phyloP scores from a whole-genome alignment of 305 asterid species.

The Coffea humblotiana region DNA sequence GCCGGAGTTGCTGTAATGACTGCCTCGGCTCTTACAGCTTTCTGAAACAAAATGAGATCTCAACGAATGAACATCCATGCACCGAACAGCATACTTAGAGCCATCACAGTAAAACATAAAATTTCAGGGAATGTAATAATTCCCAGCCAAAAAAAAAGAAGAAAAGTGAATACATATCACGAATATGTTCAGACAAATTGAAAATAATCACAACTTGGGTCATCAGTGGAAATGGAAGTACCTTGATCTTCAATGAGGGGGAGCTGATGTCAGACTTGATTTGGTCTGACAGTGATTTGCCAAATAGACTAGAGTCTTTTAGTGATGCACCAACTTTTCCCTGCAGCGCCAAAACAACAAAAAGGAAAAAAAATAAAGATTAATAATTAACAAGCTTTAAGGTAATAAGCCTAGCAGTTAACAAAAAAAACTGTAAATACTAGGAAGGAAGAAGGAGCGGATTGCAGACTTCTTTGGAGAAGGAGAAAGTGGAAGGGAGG shows the following conservation, averaged over 20 bases:
- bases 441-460: background rate
- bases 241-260: slow-evolving; percentile 55
- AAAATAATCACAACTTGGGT: background rate
- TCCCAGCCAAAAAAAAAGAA: background rate
- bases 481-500: slow-evolving; percentile 57
- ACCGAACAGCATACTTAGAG: background rate
- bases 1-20: slow-evolving; percentile 57
- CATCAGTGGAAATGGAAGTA: slow-evolving; percentile 11
- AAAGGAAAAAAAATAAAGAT: background rate
- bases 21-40: slow-evolving; percentile 49
- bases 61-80: background rate
- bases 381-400: background rate
- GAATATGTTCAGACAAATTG: background rate
- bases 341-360: slow-evolving; percentile 28
- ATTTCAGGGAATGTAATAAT: background rate
- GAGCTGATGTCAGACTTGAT: slow-evolving; percentile 47
- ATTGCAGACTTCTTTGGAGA: slow-evolving; percentile 66
- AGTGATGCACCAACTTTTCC: slow-evolving; percentile 51
- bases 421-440: background rate
- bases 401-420: background rate
- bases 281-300: slow-evolving; percentile 62
- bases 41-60: slow-evolving; percentile 35
- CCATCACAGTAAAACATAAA: background rate
- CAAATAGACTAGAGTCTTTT: slow-evolving; percentile 69
- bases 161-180: background rate